Evolutionary conservation across 768 basidiomycete species (phyloP).

Genomic region (Panus rudis): DNA sequence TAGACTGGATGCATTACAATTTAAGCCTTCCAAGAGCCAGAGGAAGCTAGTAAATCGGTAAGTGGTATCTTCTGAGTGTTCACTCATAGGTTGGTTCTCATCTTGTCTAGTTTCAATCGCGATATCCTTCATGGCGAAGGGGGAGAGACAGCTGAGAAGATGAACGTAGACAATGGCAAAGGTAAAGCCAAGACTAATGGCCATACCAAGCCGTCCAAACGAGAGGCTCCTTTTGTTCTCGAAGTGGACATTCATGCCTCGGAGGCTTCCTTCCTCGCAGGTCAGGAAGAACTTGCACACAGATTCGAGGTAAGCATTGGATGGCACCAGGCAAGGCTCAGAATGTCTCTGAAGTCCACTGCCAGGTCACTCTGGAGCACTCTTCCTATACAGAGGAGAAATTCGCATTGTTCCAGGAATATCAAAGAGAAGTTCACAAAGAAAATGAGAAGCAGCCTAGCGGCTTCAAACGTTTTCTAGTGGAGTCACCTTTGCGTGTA

Average conservation of each 20-base stretch:
- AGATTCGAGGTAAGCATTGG: constrained; percentile 52
- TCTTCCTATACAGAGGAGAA: constrained; percentile 77
- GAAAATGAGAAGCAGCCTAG: constrained; percentile 45
- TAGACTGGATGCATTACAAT: constrained; percentile 61
- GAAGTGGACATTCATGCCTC: constrained; percentile 45
- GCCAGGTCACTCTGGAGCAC: constrained; percentile 67
- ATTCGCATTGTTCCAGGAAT: constrained; percentile 66
- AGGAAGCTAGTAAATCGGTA: constrained; percentile 70
- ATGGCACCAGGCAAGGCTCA: neutral
- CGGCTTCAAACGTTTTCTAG: constrained; percentile 70
- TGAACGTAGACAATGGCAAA: constrained; percentile 16
- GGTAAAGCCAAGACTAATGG: neutral
- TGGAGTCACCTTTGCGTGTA: constrained; percentile 70
- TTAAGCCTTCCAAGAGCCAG: constrained; percentile 68
- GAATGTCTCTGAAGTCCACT: neutral
- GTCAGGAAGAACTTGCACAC: constrained; percentile 31
- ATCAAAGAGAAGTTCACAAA: constrained; percentile 74
- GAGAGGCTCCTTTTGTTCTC: constrained; percentile 38
- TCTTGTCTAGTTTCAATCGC: constrained; percentile 57
- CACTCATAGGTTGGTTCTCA: neutral
- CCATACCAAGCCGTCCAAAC: too few relatives aligned
- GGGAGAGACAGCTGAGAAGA: constrained; percentile 20
- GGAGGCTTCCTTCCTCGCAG: constrained; percentile 34
- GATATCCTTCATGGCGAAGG: constrained; percentile 47
- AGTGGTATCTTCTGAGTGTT: constrained; percentile 5